Base-by-base conservation (phyloP, 2,329 filamentous ascomycete species). In the Alternaria triticina region DNA sequence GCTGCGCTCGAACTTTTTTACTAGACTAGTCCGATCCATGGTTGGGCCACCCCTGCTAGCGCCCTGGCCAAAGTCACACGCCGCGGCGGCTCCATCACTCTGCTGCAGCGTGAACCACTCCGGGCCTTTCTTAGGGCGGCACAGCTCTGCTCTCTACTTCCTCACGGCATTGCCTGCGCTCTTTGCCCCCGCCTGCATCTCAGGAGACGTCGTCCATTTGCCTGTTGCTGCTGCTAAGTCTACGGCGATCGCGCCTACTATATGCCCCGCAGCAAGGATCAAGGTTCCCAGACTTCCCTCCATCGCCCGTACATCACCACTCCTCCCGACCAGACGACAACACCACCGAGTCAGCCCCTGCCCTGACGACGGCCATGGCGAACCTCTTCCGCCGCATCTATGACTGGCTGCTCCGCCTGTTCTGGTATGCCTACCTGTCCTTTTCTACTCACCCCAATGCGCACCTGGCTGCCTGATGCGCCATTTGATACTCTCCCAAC, bases 341-440 rank as follows among this genome's bases (percentile, higher is more conserved):
- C 73, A 66, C 63, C 64, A 63, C 70, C 71, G 64, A 70, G 66
- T 64, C 79, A 85, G 70, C 82, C 70, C 65, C 52, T 64, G 65
- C 63, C 64, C 27, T 57, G 55, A 58, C 66, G 20, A 55, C 59
- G 52, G 69, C 65, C 66, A 98, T 98, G 94, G 92, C 93, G 76
- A 92, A 93, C 74, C 85, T 99, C 80, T 97, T 99, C 83, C 92
- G 91, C 79, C 91, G 90, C 83, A 90, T 99, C 82, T 98, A 98
- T 86, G 96, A 98, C 88, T 98, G 95, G 95, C 86, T 98, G 81
- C 85, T 99, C 84, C 91, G 95, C 86, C 92, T 96, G 77, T 98
- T 99, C 84, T 99, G 96, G 95, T 98, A 85, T 81, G 88, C 84
- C 74, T 70, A 45, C 57, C 65, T 67, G 54, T 61, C 54, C 50